Base-by-base conservation (phyloP, 1,284 basidiomycete species). In the Moniliella sp. region DNA sequence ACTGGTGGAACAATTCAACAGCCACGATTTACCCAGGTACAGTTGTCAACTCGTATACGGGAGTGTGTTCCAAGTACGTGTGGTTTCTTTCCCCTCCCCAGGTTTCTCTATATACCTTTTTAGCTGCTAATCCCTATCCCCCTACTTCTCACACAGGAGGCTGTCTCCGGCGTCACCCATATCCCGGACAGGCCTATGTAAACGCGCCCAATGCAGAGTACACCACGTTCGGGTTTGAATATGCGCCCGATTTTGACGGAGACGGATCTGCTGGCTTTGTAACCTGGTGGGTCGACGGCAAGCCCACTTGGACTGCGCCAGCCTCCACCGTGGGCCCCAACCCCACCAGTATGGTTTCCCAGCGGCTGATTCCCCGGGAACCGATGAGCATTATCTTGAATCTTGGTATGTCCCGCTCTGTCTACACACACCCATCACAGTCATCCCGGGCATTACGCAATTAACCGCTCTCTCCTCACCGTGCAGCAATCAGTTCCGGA, bases 131-230 rank as follows among this genome's bases (percentile, higher is more conserved):
- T n/a, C 10, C 27, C 8, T 10, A 8, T 11, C 8, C n/a, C n/a
- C n/a, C n/a, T n/a, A n/a, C n/a, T n/a, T n/a, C 26, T 35, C 3
- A 43, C 49, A 15, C 60, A 62, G 36, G 56, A 62, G 38, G 49
- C 58, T n/a, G 40, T 58, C 14, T 60, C 57, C 2, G 48, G 37
- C 2, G 37, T 57, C 2, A 46, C 52, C 0, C 28, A 31, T 2
- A 46, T 60, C 3, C 55, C 53, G 3, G 45, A 50, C 15, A 30
- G 5, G 46, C 49, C 3, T 61, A 48, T 35, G 34, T 45, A 11
- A 33, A 40, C 21, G 38, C 46, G 1, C 18, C 35, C 11, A 31
- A 34, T 10, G 17, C 31, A 18, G 29, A 42, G 9, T 50, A 40
- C 16, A 35, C 45, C 28, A 43, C 27, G 21, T 50, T 51, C 28